Percentiles rank a stretch among this genome's conserved stretches.
Conservation (phyloP, 1,139 yeast species). For the Candida labiduridarum region DNA sequence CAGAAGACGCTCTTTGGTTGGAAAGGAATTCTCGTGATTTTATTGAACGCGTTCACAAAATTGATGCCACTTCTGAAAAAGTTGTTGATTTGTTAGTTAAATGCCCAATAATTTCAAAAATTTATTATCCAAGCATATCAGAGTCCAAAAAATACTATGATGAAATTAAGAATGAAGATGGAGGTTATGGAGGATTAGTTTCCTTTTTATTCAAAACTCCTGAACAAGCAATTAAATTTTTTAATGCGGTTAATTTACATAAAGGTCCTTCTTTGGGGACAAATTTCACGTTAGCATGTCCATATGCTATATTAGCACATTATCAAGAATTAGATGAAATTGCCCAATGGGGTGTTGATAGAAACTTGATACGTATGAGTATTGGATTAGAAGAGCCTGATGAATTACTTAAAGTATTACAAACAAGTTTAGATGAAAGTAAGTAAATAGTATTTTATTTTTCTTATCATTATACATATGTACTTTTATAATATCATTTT, state of each 20-base stretch:
- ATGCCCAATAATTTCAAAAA: constrained; percentile 55
- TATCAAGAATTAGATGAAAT: constrained; percentile 82
- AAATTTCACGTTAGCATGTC: constrained; percentile 88
- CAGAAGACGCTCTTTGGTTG: constrained; percentile 87
- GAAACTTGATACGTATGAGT: constrained; percentile 78
- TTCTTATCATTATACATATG: background rate
- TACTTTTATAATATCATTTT: background rate
- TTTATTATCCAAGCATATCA: constrained; percentile 70
- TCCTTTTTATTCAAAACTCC: constrained; percentile 75
- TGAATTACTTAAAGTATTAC: constrained; percentile 57
- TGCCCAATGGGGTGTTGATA: constrained; percentile 82
- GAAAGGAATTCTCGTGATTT: constrained; percentile 95
- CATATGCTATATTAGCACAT: constrained; percentile 89
- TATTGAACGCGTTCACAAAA: constrained; percentile 63
- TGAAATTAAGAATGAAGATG: constrained; percentile 61
- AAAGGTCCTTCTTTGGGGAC: constrained; percentile 97
- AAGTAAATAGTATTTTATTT: too few relatives aligned
- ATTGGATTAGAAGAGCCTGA: constrained; percentile 74
- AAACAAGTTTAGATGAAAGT: constrained; percentile 51
- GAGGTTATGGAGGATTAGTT: constrained; percentile 93
- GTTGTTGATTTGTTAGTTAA: constrained; percentile 53
- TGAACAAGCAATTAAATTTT: constrained; percentile 69
- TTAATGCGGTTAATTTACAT: constrained; percentile 71
- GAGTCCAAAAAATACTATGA: constrained; percentile 70
- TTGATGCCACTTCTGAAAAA: constrained; percentile 65